These are phyloP conservation scores for Erysimum cheiri DNA, from an alignment of 441 rosid genomes.

Conservation along the genomic window DNA sequence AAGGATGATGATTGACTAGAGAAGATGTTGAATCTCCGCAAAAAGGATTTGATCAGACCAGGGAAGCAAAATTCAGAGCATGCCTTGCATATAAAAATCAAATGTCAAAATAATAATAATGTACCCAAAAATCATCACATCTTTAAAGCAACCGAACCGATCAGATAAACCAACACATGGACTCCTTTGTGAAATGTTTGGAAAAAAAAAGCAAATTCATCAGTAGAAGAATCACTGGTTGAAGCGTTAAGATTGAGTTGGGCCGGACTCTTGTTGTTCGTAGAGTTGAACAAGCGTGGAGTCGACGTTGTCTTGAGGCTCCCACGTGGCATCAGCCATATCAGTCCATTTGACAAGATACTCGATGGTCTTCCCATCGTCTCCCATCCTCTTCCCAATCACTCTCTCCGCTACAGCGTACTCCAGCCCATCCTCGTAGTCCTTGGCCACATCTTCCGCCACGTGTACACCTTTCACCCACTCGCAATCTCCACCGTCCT, in stretches of 20 bases:
- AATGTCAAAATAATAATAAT: slow-evolving; percentile 49
- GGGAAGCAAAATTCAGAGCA: slow-evolving; percentile 80
- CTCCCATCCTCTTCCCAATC: slow-evolving; percentile 63
- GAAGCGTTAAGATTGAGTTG: background rate
- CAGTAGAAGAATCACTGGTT: too few relatives aligned
- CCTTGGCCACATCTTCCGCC: slow-evolving; percentile 73
- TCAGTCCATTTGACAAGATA: slow-evolving; percentile 84
- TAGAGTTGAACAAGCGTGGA: slow-evolving; percentile 62
- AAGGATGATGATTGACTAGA: slow-evolving; percentile 38
- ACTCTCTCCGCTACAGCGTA: slow-evolving; percentile 82
- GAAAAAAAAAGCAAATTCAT: too few relatives aligned
- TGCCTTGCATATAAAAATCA: slow-evolving; percentile 68
- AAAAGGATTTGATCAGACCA: slow-evolving; percentile 51
- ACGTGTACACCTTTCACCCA: slow-evolving; percentile 68
- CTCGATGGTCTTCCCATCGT: slow-evolving; percentile 62
- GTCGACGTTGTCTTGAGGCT: slow-evolving; percentile 84
- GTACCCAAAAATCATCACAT: slow-evolving; percentile 37
- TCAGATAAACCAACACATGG: too few relatives aligned
- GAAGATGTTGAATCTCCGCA: too few relatives aligned
- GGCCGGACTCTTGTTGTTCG: slow-evolving; percentile 43
- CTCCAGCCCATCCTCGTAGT: slow-evolving; percentile 80
- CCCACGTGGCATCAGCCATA: slow-evolving; percentile 87
- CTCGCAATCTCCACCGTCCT: slow-evolving; percentile 76
- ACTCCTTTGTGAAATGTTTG: too few relatives aligned
- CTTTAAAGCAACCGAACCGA: slow-evolving; percentile 10